A percentile compares a stretch with the other conserved stretches of the same genome.
phyloP scores from a whole-genome alignment of 1,284 basidiomycete species.

The Trichosporon sp. region DNA sequence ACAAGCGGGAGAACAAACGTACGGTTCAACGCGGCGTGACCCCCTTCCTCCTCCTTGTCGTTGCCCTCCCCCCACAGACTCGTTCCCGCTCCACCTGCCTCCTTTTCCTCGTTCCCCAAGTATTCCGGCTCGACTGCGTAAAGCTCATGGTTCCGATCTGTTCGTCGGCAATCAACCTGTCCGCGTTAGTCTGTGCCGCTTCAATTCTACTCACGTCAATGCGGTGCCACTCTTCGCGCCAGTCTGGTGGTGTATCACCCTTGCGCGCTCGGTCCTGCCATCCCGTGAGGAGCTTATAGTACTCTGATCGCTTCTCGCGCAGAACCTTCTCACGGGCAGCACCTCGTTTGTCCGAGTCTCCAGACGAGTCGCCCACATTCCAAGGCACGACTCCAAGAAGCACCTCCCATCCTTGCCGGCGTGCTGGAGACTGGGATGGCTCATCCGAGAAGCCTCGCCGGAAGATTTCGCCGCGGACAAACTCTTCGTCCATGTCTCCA shows the following conservation, averaged over 20 bases:
- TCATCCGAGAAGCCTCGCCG: slow-evolving; percentile 68
- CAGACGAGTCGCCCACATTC: slow-evolving; percentile 48
- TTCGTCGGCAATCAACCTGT: slow-evolving; percentile 94
- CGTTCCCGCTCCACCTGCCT: slow-evolving; percentile 44
- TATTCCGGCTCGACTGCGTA: slow-evolving; percentile 65
- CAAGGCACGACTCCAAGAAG: slow-evolving; percentile 81
- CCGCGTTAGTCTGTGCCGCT: not conserved
- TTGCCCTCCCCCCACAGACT: slow-evolving; percentile 36
- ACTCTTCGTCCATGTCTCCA: slow-evolving; percentile 50
- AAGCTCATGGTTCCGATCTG: slow-evolving; percentile 87
- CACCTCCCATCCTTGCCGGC: slow-evolving; percentile 81
- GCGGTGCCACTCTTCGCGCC: slow-evolving; percentile 57
- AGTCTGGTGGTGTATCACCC: slow-evolving; percentile 49
- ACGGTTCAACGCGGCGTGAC: slow-evolving; percentile 76
- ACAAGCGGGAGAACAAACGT: slow-evolving; percentile 19
- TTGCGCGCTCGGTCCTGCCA: slow-evolving; percentile 63
- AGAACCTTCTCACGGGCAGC: slow-evolving; percentile 59
- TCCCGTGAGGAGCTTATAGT: slow-evolving; percentile 69
- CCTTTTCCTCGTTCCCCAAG: slow-evolving; percentile 47
- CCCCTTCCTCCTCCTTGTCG: slow-evolving; percentile 68
- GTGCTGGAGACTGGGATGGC: slow-evolving; percentile 66
- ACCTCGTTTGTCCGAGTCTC: slow-evolving; percentile 18
- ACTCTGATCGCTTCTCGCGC: slow-evolving; percentile 68
- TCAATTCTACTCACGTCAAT: slow-evolving; percentile 53
- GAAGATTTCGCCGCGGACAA: slow-evolving; percentile 53